phyloP scores from a whole-genome alignment of 2,329 filamentous ascomycete species.

The Ascochyta fabae region DNA sequence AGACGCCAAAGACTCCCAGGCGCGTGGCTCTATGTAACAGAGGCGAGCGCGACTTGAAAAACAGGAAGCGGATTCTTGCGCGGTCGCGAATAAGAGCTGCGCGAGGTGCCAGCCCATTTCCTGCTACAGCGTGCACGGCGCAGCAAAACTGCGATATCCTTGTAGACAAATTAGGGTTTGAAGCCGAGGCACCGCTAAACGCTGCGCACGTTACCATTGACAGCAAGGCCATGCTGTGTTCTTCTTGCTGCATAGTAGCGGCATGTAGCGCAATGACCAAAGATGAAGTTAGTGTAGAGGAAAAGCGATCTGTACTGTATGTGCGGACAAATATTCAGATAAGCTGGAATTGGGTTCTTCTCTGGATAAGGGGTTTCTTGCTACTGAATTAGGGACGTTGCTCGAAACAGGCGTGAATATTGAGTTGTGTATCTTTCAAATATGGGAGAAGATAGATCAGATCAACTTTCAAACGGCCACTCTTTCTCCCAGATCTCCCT shows the following conservation, averaged over 20 bases:
- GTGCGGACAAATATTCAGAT: neutral
- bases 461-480: conserved; percentile 5
- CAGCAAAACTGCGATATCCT: too few relatives aligned
- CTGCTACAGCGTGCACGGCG: too few relatives aligned
- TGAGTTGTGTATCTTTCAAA: too few relatives aligned
- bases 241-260: neutral
- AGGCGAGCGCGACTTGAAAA: too few relatives aligned
- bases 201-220: neutral
- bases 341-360: neutral
- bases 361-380: neutral
- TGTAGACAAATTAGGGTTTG: neutral
- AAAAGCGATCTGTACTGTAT: neutral
- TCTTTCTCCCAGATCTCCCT: conserved; percentile 26
- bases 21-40: too few relatives aligned
- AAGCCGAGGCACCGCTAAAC: neutral
- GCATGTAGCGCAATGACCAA: neutral
- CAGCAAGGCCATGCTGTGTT: neutral
- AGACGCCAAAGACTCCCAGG: too few relatives aligned
- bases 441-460: neutral
- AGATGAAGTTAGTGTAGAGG: neutral
- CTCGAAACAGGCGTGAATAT: too few relatives aligned
- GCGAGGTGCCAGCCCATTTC: too few relatives aligned
- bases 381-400: neutral
- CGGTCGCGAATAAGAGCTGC: too few relatives aligned
- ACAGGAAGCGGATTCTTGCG: too few relatives aligned